Conservation (phyloP, 139 green algal genomes). For the Coelastrella sp. region DNA sequence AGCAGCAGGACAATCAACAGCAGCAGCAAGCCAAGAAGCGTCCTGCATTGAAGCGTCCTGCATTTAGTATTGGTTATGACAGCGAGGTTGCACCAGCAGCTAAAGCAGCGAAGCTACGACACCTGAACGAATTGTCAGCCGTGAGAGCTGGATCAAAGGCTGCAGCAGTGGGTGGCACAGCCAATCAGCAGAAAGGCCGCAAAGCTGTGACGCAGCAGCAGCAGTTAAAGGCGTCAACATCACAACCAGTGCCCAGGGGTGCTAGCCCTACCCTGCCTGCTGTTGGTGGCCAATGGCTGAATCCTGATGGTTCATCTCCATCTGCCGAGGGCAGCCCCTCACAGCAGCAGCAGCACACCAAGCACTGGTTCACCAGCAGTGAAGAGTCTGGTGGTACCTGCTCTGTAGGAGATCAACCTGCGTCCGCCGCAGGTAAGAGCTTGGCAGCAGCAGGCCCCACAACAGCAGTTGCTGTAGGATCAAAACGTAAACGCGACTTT, state of each 20-base stretch:
- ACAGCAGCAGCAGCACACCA: constrained; percentile 46
- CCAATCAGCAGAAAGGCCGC: no score
- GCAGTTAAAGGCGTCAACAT: no score
- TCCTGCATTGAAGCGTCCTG: not conserved
- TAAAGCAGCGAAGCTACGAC: constrained; percentile 16
- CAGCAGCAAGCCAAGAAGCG: constrained; percentile 9
- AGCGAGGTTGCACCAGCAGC: not conserved
- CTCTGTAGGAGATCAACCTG: constrained; percentile 15
- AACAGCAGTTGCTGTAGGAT: not conserved
- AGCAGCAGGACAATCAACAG: not conserved
- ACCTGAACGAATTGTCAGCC: not conserved
- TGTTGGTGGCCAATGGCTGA: not conserved
- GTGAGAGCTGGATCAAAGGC: not conserved
- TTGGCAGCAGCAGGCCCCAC: not conserved
- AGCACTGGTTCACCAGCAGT: constrained; percentile 47
- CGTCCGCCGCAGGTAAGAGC: not conserved
- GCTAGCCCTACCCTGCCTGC: not conserved
- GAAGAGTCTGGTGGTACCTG: constrained; percentile 22
- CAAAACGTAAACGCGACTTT: not conserved
- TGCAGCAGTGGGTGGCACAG: not conserved
- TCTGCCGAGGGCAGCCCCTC: constrained; percentile 6
- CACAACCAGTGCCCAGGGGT: no score
- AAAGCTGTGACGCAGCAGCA: constrained; percentile 7
- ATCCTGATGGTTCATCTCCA: constrained; percentile 12
- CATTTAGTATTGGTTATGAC: not conserved